Conservation (phyloP, 2,329 filamentous ascomycete genomes). For the Monosporascus sp. region DNA sequence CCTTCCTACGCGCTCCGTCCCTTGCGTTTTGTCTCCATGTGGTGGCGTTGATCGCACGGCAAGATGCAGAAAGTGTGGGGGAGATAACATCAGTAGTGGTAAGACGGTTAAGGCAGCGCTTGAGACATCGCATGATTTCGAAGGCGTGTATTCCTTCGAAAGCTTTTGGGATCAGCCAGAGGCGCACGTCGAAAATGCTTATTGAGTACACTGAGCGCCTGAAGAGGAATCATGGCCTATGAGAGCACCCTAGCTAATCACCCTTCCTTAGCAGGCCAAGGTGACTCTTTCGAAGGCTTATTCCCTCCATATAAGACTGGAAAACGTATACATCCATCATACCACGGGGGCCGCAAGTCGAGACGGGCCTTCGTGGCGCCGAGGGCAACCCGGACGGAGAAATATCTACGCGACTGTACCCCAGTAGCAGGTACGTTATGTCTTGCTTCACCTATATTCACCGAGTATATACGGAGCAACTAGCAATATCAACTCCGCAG, state of each 20-base stretch:
- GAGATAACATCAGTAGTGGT: slow-evolving; percentile 1
- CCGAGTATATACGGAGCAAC: background rate
- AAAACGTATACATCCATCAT: background rate
- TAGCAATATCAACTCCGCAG: background rate
- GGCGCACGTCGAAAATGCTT: background rate
- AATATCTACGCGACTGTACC: slow-evolving; percentile 2
- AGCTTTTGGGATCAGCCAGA: background rate
- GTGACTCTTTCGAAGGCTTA: no score
- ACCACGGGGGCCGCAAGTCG: background rate
- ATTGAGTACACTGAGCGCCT: no score
- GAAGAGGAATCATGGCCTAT: no score
- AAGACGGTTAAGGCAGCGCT: slow-evolving; percentile 15
- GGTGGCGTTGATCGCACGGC: slow-evolving; percentile 12
- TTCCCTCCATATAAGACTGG: no score
- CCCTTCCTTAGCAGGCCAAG: no score
- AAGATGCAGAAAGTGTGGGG: no score
- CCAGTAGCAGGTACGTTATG: slow-evolving; percentile 2
- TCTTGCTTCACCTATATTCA: slow-evolving; percentile 14
- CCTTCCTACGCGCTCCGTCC: slow-evolving; percentile 2
- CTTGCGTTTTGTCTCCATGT: slow-evolving; percentile 14
- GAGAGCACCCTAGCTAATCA: no score
- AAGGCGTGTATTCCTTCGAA: background rate
- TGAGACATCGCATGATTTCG: slow-evolving; percentile 18
- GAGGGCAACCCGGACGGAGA: background rate
- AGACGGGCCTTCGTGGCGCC: background rate